phyloP scores from a whole-genome alignment of 805 yeast species.

The Lipomyces spencermartinsiae region DNA sequence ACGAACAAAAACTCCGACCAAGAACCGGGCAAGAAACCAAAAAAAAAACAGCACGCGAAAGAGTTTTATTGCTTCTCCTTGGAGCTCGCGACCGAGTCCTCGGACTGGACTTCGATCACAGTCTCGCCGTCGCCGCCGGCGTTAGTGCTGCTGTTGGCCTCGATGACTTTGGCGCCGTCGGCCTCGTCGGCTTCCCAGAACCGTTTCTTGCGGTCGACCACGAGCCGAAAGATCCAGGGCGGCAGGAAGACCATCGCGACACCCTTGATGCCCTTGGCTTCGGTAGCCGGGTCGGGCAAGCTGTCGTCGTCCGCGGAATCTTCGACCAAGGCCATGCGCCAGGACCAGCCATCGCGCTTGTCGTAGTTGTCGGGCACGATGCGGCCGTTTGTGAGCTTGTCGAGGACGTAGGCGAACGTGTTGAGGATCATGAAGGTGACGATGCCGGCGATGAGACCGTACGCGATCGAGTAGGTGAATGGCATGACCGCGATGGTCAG shows the following conservation, averaged over 20 bases:
- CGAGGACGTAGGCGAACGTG: slow-evolving; percentile 24
- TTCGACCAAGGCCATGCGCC: slow-evolving; percentile 24
- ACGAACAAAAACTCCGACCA: too few species aligned
- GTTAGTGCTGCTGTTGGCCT: neutral
- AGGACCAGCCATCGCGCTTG: slow-evolving; percentile 38
- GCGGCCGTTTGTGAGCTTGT: slow-evolving; percentile 30
- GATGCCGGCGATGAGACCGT: slow-evolving; percentile 40
- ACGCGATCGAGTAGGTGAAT: slow-evolving; percentile 39
- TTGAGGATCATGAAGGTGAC: slow-evolving; percentile 36
- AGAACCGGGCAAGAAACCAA: too few species aligned
- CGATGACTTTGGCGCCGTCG: slow-evolving; percentile 13
- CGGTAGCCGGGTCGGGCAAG: neutral
- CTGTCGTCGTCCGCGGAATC: slow-evolving; percentile 5
- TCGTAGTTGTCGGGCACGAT: slow-evolving; percentile 36
- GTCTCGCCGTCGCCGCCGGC: too few species aligned
- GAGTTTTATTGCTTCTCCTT: too few species aligned
- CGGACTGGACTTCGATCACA: too few species aligned
- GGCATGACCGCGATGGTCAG: slow-evolving; percentile 41
- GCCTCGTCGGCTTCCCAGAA: slow-evolving; percentile 30
- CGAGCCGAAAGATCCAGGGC: slow-evolving; percentile 30
- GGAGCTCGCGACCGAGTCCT: too few species aligned
- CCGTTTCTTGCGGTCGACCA: slow-evolving; percentile 22
- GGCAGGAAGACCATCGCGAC: slow-evolving; percentile 26
- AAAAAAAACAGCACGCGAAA: too few species aligned
- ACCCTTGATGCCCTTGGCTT: slow-evolving; percentile 1